These are phyloP conservation scores for Penicillium sp. DNA, from an alignment of 2,329 filamentous ascomycete species.

Conservation along the genomic window DNA sequence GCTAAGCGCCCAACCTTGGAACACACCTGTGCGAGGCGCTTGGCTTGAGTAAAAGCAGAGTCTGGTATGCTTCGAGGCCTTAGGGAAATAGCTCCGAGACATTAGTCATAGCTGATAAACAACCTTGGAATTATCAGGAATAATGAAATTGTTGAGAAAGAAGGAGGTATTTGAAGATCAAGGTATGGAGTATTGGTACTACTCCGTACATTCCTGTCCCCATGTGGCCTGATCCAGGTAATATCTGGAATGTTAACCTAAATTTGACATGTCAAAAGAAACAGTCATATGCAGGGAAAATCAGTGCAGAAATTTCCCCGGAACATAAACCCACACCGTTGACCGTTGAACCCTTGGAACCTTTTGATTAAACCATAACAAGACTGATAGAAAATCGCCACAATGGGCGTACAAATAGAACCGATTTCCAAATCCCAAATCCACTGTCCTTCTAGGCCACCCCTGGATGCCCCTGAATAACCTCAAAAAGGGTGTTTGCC, in stretches of 20 bases:
- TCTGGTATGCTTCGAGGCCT: too few species aligned
- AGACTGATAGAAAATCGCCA: not conserved
- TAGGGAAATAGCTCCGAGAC: too few species aligned
- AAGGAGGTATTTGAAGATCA: not conserved
- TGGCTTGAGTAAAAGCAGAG: too few species aligned
- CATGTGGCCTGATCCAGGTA: slow-evolving; percentile 1
- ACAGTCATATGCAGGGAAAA: slow-evolving; percentile 1
- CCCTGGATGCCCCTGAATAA: slow-evolving; percentile 16
- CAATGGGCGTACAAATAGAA: not conserved
- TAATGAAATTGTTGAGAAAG: not conserved
- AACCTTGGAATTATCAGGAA: not conserved
- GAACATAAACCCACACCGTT: not conserved
- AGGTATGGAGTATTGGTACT: too few species aligned
- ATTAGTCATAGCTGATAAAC: not conserved
- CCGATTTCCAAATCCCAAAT: not conserved
- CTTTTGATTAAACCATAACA: not conserved
- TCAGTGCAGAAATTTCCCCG: not conserved
- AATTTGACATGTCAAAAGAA: not conserved
- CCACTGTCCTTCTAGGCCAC: not conserved
- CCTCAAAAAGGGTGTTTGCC: slow-evolving; percentile 17
- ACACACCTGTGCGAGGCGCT: too few species aligned
- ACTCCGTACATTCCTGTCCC: not conserved
- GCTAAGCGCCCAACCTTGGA: not conserved
- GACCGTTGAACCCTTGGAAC: not conserved
- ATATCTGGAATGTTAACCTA: not conserved